Conservation (phyloP, 805 yeast genomes). For the Monosporozyma servazzii region DNA sequence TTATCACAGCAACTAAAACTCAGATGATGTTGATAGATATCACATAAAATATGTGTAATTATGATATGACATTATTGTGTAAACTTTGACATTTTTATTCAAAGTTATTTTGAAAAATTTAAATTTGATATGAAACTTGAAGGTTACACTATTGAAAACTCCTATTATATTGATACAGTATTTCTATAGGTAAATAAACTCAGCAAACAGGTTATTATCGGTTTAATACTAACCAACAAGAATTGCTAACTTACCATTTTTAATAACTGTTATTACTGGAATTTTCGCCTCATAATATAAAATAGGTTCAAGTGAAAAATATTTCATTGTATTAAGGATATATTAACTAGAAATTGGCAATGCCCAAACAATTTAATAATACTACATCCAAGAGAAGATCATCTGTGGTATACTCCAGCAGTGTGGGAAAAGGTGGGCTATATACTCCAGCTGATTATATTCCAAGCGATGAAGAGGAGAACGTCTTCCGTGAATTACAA, state of each 20-base stretch:
- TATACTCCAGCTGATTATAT: slow-evolving; percentile 27
- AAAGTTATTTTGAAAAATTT: neutral
- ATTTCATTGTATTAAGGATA: neutral
- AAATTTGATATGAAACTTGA: neutral
- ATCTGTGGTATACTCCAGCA: slow-evolving; percentile 27
- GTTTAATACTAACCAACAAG: too few relatives aligned
- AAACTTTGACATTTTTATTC: neutral
- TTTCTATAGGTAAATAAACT: neutral
- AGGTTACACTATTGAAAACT: neutral
- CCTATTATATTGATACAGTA: neutral
- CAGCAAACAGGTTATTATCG: neutral
- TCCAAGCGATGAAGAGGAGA: slow-evolving; percentile 11
- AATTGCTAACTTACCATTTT: too few relatives aligned
- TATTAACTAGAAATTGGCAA: neutral
- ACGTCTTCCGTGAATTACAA: slow-evolving; percentile 4
- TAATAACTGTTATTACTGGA: too few relatives aligned
- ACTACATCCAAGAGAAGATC: slow-evolving; percentile 24
- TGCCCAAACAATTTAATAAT: slow-evolving; percentile 22
- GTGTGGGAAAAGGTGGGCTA: slow-evolving; percentile 28
- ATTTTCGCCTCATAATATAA: too few relatives aligned
- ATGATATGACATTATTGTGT: neutral
- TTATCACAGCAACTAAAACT: neutral
- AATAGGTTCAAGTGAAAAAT: too few relatives aligned
- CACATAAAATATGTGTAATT: neutral
- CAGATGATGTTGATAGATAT: neutral